A percentile compares a stretch with the other conserved stretches of the same genome.
phyloP scores from a whole-genome alignment of 1,284 basidiomycete genomes.

The Trametes sp. region DNA sequence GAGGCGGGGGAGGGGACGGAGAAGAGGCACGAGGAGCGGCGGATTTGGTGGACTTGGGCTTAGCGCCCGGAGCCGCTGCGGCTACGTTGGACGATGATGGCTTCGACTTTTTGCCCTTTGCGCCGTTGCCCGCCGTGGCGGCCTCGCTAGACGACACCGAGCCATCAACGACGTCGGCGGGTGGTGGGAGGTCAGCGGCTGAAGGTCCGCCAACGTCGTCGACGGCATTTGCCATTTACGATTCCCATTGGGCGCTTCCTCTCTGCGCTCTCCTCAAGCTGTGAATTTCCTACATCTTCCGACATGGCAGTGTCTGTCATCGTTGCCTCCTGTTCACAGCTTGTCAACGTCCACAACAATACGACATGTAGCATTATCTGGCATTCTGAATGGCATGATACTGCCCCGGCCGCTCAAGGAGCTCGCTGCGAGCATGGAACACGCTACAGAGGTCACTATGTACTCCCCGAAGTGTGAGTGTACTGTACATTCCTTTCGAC shows the following conservation, averaged over 20 bases:
- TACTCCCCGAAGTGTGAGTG: too few species aligned
- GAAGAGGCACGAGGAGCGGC: constrained; percentile 62
- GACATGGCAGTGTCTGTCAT: background rate
- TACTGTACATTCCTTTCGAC: too few species aligned
- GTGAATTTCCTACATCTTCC: background rate
- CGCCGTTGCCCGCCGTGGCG: constrained; percentile 22
- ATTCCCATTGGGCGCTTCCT: constrained; percentile 29
- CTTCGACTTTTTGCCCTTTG: constrained; percentile 38
- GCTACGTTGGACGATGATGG: constrained; percentile 39
- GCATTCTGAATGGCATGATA: too few species aligned
- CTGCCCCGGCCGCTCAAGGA: too few species aligned
- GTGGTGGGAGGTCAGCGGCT: constrained; percentile 23
- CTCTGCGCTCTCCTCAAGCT: constrained; percentile 4
- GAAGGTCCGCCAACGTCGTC: constrained; percentile 33
- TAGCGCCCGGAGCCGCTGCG: constrained; percentile 40
- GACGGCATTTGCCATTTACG: constrained; percentile 46
- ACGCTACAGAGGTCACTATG: too few species aligned
- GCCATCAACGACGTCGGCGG: constrained; percentile 17
- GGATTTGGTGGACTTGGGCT: constrained; percentile 54
- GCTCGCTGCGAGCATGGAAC: too few species aligned
- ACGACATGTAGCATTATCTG: background rate
- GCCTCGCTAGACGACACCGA: constrained; percentile 16
- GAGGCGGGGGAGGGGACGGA: constrained; percentile 63
- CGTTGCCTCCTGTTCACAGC: background rate
- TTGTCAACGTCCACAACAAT: background rate